Conservation (phyloP, 1,139 yeast species). For the Saccharomycopsis hybrid region DNA sequence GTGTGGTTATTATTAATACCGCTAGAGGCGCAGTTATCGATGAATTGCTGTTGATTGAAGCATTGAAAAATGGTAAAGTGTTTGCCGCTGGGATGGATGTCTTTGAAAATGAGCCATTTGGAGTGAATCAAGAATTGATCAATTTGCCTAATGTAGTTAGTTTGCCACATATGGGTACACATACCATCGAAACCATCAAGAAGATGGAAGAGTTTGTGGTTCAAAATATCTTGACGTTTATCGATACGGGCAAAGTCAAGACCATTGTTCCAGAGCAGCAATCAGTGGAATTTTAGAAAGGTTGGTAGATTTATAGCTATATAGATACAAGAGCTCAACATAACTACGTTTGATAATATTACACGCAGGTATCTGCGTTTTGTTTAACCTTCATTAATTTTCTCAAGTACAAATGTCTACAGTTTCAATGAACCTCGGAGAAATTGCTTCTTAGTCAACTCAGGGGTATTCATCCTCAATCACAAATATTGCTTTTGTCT, state of each 20-base stretch:
- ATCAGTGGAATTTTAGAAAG: not conserved
- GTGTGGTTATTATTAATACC: slow-evolving; percentile 37
- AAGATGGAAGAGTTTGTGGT: slow-evolving; percentile 50
- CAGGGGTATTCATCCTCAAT: no score
- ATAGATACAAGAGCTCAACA: no score
- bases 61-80: slow-evolving; percentile 63
- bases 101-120: slow-evolving; percentile 69
- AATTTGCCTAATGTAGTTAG: slow-evolving; percentile 48
- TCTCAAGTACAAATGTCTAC: no score
- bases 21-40: slow-evolving; percentile 74
- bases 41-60: slow-evolving; percentile 53
- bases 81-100: slow-evolving; percentile 81
- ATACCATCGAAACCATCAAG: slow-evolving; percentile 49
- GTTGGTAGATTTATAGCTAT: no score
- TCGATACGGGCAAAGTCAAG: slow-evolving; percentile 54
- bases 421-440: no score
- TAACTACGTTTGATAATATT: no score
- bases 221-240: slow-evolving; percentile 32
- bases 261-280: slow-evolving; percentile 64
- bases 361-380: no score
- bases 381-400: no score
- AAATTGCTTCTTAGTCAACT: no score
- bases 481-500: no score
- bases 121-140: slow-evolving; percentile 54
- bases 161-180: slow-evolving; percentile 82